Base-by-base conservation (phyloP, 441 rosid species). In the Adansonia rubrostipa region DNA sequence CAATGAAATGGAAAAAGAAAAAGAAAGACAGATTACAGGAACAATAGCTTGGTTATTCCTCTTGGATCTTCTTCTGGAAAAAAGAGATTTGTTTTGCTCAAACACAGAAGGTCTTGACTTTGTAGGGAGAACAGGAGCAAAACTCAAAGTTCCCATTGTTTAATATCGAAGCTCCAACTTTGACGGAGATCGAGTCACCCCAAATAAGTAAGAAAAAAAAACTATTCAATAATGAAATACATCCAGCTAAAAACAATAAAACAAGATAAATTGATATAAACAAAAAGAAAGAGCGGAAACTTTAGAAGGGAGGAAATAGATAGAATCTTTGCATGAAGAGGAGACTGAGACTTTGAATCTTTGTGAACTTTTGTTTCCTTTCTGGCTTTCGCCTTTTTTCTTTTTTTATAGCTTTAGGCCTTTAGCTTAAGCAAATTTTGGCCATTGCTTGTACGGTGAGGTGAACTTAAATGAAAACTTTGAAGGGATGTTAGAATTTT, bases 81-180 rank as follows among this genome's bases (percentile, higher is more conserved):
- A 81, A 81, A 86, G 85, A 68, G 91, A 84, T 71, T 50, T 82
- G 48, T 77, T 79, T 48, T 85, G 89, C 24, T 91, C 94, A 42
- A 82, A 80, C 64, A 83, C 71, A 74, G 85, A 83, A 64, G 88
- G 84, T 73, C 80, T 87, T 62, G 75, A 83, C 85, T 87, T 89
- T 54, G 86, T 64, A 47, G 91, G 90, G 0, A 87, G 51, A 74
- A 85, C 74, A 63, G 88, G 85, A 81, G 80, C 84, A 33, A 85
- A 69, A 74, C 85, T 71, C 80, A 89, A 79, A 70, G 87, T 80
- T 71, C 80, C 87, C 99, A 93, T 95, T 6, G 5, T 33, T 15
- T 75, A 33, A 28, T 6, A 3, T 28, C 47, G 19, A 47, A 45
- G 15, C 74, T 76, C 80, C 80, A 63, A 78, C 5, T 58, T 74